Conservation (phyloP, 371 early-diverging fungal species). For the Mortierella sp. region DNA sequence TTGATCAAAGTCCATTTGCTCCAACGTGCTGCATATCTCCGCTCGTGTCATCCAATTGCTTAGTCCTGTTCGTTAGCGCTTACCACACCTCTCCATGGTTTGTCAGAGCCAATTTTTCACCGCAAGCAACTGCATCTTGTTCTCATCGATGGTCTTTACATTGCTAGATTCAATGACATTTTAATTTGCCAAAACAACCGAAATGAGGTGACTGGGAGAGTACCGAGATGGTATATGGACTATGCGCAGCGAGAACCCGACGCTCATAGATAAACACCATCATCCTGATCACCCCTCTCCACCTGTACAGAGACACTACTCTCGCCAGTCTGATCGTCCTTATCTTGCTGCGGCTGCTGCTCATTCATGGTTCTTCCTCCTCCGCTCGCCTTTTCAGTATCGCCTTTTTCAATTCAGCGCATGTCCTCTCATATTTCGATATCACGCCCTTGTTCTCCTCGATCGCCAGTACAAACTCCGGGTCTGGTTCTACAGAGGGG, state of each 20-base stretch:
- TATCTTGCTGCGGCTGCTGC: not conserved
- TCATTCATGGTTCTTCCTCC: not conserved
- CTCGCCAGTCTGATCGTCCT: not conserved
- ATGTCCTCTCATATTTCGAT: conserved; percentile 34
- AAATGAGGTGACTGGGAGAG: too few species aligned
- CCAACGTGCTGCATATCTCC: too few species aligned
- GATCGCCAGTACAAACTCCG: conserved; percentile 50
- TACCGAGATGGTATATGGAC: not conserved
- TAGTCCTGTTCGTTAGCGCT: too few species aligned
- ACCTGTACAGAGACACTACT: conserved; percentile 1
- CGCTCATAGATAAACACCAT: conserved; percentile 10
- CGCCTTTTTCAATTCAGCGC: conserved; percentile 20
- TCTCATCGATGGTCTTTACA: too few species aligned
- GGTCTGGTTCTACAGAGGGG: conserved; percentile 19
- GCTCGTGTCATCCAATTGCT: too few species aligned
- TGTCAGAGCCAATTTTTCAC: too few species aligned
- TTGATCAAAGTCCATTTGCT: too few species aligned
- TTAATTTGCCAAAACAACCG: too few species aligned
- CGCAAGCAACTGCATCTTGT: too few species aligned
- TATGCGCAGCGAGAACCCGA: not conserved
- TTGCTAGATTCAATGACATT: too few species aligned
- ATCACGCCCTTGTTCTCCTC: conserved; percentile 48
- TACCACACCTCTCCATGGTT: too few species aligned
- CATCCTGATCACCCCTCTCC: not conserved
- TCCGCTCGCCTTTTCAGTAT: conserved; percentile 30